Percentiles rank a stretch among this genome's conserved stretches.
These are phyloP conservation scores for Botrytis deweyae DNA, from an alignment of 2,329 filamentous ascomycete species.

Conservation along the genomic window DNA sequence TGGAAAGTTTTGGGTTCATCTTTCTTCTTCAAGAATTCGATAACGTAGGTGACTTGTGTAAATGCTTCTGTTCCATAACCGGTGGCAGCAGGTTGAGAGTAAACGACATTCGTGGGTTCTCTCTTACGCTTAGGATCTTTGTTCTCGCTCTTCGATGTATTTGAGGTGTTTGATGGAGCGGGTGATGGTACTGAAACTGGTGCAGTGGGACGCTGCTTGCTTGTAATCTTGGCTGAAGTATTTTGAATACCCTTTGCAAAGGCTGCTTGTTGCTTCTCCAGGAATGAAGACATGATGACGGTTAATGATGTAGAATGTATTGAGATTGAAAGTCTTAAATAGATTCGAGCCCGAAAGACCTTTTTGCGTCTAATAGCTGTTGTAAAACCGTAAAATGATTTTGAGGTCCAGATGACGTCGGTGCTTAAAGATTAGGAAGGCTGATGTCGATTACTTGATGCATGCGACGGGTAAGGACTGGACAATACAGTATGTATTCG, in stretches of 20 bases:
- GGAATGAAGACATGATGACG: conserved; percentile 56
- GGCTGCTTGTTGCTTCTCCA: conserved; percentile 63
- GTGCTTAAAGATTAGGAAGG: not conserved
- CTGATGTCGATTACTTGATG: not conserved
- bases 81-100: conserved; percentile 74
- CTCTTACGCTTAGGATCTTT: conserved; percentile 63
- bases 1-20: conserved; percentile 66
- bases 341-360: not conserved
- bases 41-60: conserved; percentile 84
- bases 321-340: not conserved
- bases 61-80: conserved; percentile 77
- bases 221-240: conserved; percentile 61
- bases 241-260: conserved; percentile 62
- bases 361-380: not conserved
- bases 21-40: conserved; percentile 77
- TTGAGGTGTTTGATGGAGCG: conserved; percentile 56
- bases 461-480: not conserved
- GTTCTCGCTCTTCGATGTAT: conserved; percentile 51
- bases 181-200: conserved; percentile 60
- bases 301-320: not conserved
- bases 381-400: not conserved
- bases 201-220: conserved; percentile 51
- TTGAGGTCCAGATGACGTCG: conserved; percentile 6
- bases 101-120: conserved; percentile 58
- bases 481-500: not conserved